Evolutionary conservation across 2,329 filamentous ascomycete species (phyloP).

Genomic region (Myriangium duriaei): DNA sequence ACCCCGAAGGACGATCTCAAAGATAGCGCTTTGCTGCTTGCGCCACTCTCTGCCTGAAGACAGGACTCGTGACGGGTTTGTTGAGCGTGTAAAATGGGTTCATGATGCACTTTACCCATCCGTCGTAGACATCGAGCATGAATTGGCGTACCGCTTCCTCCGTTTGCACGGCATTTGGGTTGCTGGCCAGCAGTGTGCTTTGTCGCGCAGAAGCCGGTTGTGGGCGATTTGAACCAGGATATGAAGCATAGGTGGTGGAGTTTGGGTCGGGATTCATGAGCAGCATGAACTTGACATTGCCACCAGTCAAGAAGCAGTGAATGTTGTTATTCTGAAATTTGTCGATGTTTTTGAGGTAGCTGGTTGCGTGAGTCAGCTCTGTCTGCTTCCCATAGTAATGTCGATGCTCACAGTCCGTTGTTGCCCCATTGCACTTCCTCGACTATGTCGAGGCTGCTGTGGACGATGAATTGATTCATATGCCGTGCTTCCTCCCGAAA

Average conservation of each 20-base stretch:
- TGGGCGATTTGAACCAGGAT: conserved; percentile 17
- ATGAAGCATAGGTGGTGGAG: conserved; percentile 22
- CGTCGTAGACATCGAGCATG: conserved; percentile 91
- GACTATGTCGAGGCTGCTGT: conserved; percentile 85
- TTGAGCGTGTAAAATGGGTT: conserved; percentile 87
- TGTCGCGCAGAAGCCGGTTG: conserved; percentile 21
- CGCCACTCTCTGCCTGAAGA: conserved; percentile 71
- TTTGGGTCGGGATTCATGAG: conserved; percentile 62
- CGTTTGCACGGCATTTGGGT: conserved; percentile 77
- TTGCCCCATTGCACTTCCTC: conserved; percentile 93
- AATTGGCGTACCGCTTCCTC: conserved; percentile 94
- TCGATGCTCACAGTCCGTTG: conserved; percentile 61
- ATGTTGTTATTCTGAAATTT: conserved; percentile 94
- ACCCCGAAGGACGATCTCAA: conserved; percentile 34
- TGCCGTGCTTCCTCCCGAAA: conserved; percentile 82
- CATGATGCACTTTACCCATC: conserved; percentile 94
- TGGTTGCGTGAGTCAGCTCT: too few species aligned
- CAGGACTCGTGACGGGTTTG: conserved; percentile 70
- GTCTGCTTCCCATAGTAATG: too few species aligned
- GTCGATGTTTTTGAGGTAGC: conserved; percentile 94
- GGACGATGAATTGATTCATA: conserved; percentile 95
- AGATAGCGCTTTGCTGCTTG: conserved; percentile 89
- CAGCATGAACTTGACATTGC: conserved; percentile 86
- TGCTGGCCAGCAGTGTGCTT: conserved; percentile 33
- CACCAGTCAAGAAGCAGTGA: conserved; percentile 85